phyloP scores from a whole-genome alignment of 1,284 basidiomycete species.

The Cryptococcus sp. region DNA sequence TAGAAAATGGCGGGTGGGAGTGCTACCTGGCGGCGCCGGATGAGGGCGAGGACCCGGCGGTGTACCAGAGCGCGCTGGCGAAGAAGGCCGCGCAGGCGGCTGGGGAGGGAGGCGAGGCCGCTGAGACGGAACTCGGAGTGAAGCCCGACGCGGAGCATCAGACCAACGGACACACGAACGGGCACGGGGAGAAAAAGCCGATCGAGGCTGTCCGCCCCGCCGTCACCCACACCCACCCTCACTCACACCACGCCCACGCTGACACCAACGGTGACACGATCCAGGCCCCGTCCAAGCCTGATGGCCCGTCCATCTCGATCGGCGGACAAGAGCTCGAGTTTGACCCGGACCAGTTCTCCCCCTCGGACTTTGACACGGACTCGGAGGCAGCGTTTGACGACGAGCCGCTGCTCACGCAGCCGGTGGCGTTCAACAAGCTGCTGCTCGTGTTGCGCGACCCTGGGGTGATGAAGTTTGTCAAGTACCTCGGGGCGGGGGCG shows the following conservation, averaged over 20 bases:
- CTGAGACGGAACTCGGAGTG: conserved; percentile 22
- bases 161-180: conserved; percentile 3
- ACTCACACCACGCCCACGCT: too few species aligned
- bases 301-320: conserved; percentile 32
- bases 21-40: conserved; percentile 94
- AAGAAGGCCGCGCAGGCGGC: conserved; percentile 32
- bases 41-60: conserved; percentile 88
- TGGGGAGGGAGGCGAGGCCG: conserved; percentile 27
- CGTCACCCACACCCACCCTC: not conserved
- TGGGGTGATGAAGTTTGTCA: conserved; percentile 88
- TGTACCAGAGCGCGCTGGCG: conserved; percentile 67
- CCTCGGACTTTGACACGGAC: conserved; percentile 52
- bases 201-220: not conserved
- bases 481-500: conserved; percentile 84
- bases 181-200: not conserved
- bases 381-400: conserved; percentile 58
- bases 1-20: conserved; percentile 90
- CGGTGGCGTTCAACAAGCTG: conserved; percentile 86
- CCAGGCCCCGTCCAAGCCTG: conserved; percentile 2
- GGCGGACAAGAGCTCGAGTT: conserved; percentile 48
- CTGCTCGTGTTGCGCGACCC: conserved; percentile 88
- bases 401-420: conserved; percentile 80
- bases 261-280: too few species aligned
- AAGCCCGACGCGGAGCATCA: conserved; percentile 29
- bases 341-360: conserved; percentile 49